Evolutionary conservation across 1,284 basidiomycete species (phyloP), one percentile per base, ranked within the genome.

Genomic region (Leccinum pseudoinsigne): DNA sequence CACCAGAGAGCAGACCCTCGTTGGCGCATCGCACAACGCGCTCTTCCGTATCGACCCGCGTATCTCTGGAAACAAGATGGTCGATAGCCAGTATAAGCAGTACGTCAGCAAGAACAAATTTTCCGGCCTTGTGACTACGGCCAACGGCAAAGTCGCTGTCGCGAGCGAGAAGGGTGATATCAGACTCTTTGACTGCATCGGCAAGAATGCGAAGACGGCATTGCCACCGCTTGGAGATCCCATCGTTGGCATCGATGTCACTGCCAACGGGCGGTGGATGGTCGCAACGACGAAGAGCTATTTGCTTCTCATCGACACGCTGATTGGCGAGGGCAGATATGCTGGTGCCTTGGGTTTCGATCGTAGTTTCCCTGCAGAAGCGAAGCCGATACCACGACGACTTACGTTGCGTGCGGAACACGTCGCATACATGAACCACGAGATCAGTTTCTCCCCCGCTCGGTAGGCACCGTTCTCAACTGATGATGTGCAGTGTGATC

Each of bases 151-250:
- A 74, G 82, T 99, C 60, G 97, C 95, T 2, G 92, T 99, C 4
- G 95, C 94, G 14, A 95, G 93, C 69, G 92, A 95, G 78, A 99
- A 98, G 80, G 97, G 97, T 65, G 97, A 99, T 75, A 93, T 99
- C 67, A 85, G 97, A 55, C 80, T 99, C 59, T 99, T 97, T 71
- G 97, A 99, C 76, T 83, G 89, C 59, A 94, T 99, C 68, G 97
- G 97, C 56, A 99, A 98, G 86, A 99, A 95, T 71, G 97, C 97
- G 40, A 99, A 99, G 86, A 99, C 97, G 21, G 95, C 95, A n/a
- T 80, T 99, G 56, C 95, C 97, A 28, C 93, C 95, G 38, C 84
- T 98, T 31, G 96, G 97, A 31, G 95, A 98, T 77, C 94, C 97
- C 51, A 98, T 99, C 72, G 77, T 94, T 58, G 97, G 97, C 36